Evolutionary conservation across 305 asterid genomes (phyloP), one percentile per base, ranked within the genome.

Genomic region (Solanum chacoense): DNA sequence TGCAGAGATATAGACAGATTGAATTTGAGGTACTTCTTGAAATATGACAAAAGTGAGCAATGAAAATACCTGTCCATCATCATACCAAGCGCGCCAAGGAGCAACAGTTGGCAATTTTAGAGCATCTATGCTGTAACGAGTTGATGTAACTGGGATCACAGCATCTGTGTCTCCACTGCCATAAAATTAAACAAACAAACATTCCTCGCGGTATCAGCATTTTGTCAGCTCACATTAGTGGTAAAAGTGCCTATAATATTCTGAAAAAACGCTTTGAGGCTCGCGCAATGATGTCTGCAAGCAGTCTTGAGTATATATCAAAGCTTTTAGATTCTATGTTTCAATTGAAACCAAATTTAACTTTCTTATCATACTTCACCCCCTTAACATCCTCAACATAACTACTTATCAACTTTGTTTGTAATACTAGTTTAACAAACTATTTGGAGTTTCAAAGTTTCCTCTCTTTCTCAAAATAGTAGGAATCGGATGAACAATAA

Each of bases 81-180:
- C 92, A 11, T 97, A 96, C 99, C 99, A 97, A 92, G 99, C 92
- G 42, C 91, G 93, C 97, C 98, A 97, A 7, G 97, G 96, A 87
- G 94, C 69, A 86, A 91, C 88, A 2, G 97, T 94, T 50, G 94
- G 92, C 87, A 96, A 98, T 59, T 94, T 91, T 74, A 97, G 92
- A 85, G 99, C 96, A 78, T 94, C 94, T 50, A 96, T 94, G 75
- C 94, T 95, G 91, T 95, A 93, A 34, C 99, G 98, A 24, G 99
- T 97, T 4, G 99, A 96, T 81, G 99, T 93, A 81, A 96, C 98
- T 11, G 99, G 99, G 89, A 97, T 91, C 29, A 96, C 98, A 75
- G 98, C 94, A 94, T 97, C 98, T 4, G 98, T 92, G 88, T 97
- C 97, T 11, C 99, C 99, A 91, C 98, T 97, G 93, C 74, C 81